These are phyloP conservation scores for Apocynum venetum DNA, from an alignment of 257 asterid genomes.

Conservation along the genomic window DNA sequence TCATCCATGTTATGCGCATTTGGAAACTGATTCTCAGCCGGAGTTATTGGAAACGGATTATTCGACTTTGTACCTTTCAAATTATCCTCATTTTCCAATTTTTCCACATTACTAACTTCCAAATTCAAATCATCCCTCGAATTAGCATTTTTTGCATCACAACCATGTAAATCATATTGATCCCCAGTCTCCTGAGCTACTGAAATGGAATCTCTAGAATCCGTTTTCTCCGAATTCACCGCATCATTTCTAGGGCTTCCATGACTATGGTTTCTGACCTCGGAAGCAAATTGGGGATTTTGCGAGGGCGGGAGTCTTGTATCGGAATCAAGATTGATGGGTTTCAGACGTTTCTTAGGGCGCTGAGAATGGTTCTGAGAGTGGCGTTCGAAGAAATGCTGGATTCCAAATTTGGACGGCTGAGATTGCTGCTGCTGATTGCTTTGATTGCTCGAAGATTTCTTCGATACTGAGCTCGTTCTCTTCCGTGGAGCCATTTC, in stretches of 20 bases:
- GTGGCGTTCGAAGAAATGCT: conserved; percentile 90
- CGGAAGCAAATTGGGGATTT: conserved; percentile 23
- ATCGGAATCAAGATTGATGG: conserved; percentile 17
- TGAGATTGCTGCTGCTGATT: conserved; percentile 50
- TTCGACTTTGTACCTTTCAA: conserved; percentile 25
- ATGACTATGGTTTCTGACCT: conserved; percentile 18
- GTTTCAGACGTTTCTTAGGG: conserved; percentile 22
- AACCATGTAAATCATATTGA: conserved; percentile 4
- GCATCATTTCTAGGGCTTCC: conserved; percentile 18
- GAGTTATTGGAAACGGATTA: conserved; percentile 31
- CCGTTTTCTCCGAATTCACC: not conserved
- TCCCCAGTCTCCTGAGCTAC: not conserved
- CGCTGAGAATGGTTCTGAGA: conserved; percentile 49
- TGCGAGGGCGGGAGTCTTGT: conserved; percentile 14
- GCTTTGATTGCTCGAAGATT: conserved; percentile 34
- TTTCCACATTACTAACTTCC: conserved; percentile 18
- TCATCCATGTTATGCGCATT: conserved; percentile 35
- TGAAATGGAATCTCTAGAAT: not conserved
- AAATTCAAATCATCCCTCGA: conserved; percentile 13
- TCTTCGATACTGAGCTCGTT: conserved; percentile 56
- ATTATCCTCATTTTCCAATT: conserved; percentile 15
- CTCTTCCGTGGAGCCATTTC: conserved; percentile 82
- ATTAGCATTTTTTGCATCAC: conserved; percentile 13
- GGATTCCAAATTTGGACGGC: conserved; percentile 82
- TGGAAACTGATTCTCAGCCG: conserved; percentile 27